Evolutionary conservation across 2,329 filamentous ascomycete genomes (phyloP).

Genomic region (Colletotrichum neosansevieriae): DNA sequence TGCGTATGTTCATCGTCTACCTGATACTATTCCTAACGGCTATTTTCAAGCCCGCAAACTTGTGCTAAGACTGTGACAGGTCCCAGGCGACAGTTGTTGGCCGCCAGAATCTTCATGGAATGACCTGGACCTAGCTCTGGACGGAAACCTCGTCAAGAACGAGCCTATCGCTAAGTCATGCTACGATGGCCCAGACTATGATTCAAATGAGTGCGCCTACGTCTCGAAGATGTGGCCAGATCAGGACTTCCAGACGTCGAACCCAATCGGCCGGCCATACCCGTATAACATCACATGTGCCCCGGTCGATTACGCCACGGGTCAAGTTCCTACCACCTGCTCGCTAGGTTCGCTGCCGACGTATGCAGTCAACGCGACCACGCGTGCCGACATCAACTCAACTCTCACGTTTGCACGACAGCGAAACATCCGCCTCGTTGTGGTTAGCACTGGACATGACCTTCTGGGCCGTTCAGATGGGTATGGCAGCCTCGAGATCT

Average conservation of each 20-base stretch:
- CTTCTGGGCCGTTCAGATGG: slow-evolving; percentile 51
- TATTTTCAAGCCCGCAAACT: too few relatives aligned
- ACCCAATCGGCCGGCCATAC: slow-evolving; percentile 45
- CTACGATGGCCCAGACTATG: slow-evolving; percentile 43
- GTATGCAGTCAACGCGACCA: slow-evolving; percentile 45
- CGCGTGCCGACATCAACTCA: slow-evolving; percentile 35
- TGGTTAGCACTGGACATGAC: slow-evolving; percentile 59
- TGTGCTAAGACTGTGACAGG: slow-evolving; percentile 30
- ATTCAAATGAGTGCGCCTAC: slow-evolving; percentile 41
- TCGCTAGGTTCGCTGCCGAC: slow-evolving; percentile 42
- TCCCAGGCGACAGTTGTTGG: slow-evolving; percentile 44
- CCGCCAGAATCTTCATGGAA: slow-evolving; percentile 40
- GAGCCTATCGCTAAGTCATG: slow-evolving; percentile 45
- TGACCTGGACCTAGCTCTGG: slow-evolving; percentile 39
- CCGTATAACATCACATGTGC: slow-evolving; percentile 48
- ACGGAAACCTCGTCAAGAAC: slow-evolving; percentile 44
- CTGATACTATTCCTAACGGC: too few relatives aligned
- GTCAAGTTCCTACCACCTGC: slow-evolving; percentile 39
- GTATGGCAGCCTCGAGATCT: slow-evolving; percentile 48
- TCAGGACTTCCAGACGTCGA: slow-evolving; percentile 44
- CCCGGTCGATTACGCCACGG: slow-evolving; percentile 43
- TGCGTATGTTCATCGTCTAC: too few relatives aligned
- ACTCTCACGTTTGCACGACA: slow-evolving; percentile 34
- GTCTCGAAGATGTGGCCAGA: slow-evolving; percentile 44
- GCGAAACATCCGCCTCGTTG: slow-evolving; percentile 54